Conservation (phyloP, 441 rosid species). For the Populus hybrid region DNA sequence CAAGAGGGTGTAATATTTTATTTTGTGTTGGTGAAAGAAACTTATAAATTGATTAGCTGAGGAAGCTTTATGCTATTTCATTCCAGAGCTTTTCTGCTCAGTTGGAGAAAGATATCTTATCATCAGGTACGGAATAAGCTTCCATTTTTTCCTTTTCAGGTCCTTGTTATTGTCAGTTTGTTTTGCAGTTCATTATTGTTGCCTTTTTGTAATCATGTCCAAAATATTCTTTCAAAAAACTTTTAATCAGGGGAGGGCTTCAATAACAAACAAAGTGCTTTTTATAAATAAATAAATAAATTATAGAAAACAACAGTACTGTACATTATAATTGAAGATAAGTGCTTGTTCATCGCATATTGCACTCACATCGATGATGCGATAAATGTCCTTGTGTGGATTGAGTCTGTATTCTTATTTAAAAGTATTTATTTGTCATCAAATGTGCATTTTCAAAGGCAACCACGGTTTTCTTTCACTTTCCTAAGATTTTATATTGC, state of each 20-base stretch:
- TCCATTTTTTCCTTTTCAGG: not conserved
- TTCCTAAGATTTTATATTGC: conserved; percentile 7
- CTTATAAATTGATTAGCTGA: conserved; percentile 17
- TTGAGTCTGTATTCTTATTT: not conserved
- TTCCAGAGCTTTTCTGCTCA: conserved; percentile 96
- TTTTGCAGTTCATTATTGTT: conserved; percentile 11
- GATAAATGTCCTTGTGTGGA: not conserved
- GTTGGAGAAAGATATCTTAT: conserved; percentile 87
- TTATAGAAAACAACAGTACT: too few relatives aligned
- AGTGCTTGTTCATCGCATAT: not conserved
- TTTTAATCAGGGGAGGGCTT: not conserved
- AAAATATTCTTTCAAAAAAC: not conserved
- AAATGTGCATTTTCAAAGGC: not conserved
- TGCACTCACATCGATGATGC: too few relatives aligned
- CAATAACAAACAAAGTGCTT: not conserved
- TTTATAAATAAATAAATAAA: too few relatives aligned
- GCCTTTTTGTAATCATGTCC: not conserved
- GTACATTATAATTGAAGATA: not conserved
- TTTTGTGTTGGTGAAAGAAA: not conserved
- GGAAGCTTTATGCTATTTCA: conserved; percentile 17
- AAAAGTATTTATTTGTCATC: not conserved
- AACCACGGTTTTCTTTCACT: not conserved
- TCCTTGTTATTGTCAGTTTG: conserved; percentile 1
- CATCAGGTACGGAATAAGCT: conserved; percentile 54
- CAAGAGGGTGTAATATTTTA: not conserved